phyloP scores from a whole-genome alignment of 768 basidiomycete species.

The Tricholoma sp. region DNA sequence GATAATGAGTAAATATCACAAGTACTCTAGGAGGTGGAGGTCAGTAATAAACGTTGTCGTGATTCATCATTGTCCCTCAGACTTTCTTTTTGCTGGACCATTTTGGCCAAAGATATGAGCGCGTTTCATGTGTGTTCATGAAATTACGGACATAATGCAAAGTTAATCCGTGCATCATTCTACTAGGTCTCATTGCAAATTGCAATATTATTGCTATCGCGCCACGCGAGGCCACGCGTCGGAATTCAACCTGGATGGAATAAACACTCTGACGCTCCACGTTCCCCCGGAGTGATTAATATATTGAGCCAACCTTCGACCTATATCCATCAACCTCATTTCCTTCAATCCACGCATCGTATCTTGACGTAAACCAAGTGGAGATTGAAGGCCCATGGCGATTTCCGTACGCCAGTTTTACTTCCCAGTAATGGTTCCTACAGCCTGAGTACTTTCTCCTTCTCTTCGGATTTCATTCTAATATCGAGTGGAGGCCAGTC shows the following conservation, averaged over 20 bases:
- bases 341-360: not conserved
- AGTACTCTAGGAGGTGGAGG: too few relatives aligned
- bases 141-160: too few relatives aligned
- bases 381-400: not conserved
- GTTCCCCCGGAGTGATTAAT: not conserved
- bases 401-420: not conserved
- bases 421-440: not conserved
- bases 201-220: not conserved
- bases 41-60: too few relatives aligned
- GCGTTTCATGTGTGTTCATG: too few relatives aligned
- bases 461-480: not conserved
- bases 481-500: not conserved
- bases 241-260: not conserved
- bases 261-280: not conserved
- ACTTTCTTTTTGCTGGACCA: too few relatives aligned
- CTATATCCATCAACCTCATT: not conserved
- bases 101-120: too few relatives aligned
- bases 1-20: too few relatives aligned
- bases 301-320: not conserved
- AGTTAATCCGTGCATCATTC: too few relatives aligned
- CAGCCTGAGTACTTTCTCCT: not conserved
- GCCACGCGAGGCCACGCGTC: not conserved
- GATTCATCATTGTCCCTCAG: too few relatives aligned
- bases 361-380: conserved; percentile 1
- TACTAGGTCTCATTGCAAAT: not conserved